Conservation (phyloP, 345 rosid genomes). For the Eucalyptus cloeziana region DNA sequence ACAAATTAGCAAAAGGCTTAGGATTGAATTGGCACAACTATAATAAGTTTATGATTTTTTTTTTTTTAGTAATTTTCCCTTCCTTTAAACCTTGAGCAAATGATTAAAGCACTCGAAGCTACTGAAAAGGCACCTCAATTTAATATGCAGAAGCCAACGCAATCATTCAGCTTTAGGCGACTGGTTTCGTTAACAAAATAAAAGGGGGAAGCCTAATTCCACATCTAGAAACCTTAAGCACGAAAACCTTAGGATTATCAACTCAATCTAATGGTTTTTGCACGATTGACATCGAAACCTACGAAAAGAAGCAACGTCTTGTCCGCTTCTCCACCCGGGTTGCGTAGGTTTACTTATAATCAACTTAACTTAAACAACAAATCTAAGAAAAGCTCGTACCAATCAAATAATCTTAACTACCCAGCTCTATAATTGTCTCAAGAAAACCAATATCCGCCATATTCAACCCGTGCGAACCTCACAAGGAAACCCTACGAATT, state of each 20-base stretch:
- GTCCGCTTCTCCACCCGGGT: background rate
- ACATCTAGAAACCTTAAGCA: background rate
- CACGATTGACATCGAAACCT: background rate
- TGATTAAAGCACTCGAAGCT: background rate
- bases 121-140: background rate
- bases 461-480: background rate
- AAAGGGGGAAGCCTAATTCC: background rate
- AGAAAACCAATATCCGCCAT: background rate
- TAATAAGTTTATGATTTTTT: background rate
- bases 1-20: background rate
- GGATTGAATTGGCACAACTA: accelerated
- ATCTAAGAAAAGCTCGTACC: background rate
- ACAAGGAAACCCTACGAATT: background rate
- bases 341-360: background rate
- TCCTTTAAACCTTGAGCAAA: background rate
- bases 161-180: background rate
- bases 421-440: background rate
- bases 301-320: background rate
- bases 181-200: background rate
- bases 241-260: background rate
- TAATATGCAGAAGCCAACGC: background rate
- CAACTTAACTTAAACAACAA: background rate
- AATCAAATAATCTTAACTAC: background rate
- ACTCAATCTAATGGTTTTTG: background rate
- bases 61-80: background rate